Conservation (phyloP, 2,329 filamentous ascomycete species). For the Aspergillus japonicus region DNA sequence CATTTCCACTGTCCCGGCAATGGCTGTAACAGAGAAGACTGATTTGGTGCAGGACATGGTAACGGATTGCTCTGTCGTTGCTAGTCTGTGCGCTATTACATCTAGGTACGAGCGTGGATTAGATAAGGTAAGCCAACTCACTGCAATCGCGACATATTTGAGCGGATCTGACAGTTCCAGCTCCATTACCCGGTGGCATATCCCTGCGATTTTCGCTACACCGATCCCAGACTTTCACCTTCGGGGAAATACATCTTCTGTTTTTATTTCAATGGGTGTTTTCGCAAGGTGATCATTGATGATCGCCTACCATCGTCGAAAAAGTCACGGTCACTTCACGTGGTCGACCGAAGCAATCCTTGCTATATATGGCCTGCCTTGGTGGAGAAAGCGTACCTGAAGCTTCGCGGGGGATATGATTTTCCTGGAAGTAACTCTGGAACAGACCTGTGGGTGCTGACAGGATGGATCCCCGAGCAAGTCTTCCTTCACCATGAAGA, state of each 20-base stretch:
- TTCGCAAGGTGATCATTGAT: constrained; percentile 82
- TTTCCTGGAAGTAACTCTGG: constrained; percentile 97
- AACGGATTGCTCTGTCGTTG: constrained; percentile 95
- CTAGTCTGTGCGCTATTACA: constrained; percentile 82
- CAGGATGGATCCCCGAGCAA: constrained; percentile 96
- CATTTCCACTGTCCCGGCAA: constrained; percentile 45
- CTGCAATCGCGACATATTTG: neutral
- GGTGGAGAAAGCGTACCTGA: constrained; percentile 93
- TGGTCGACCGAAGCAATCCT: constrained; percentile 80
- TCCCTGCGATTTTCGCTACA: constrained; percentile 64
- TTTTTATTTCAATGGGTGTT: constrained; percentile 95
- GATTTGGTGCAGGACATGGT: constrained; percentile 95
- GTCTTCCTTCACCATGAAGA: constrained; percentile 87
- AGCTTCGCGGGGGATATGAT: constrained; percentile 92
- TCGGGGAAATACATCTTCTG: constrained; percentile 89
- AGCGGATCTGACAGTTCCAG: constrained; percentile 40
- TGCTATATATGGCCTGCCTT: constrained; percentile 86
- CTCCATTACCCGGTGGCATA: constrained; percentile 71
- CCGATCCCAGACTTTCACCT: constrained; percentile 62
- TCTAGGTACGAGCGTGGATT: constrained; percentile 68
- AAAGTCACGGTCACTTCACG: constrained; percentile 74
- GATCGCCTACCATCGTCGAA: constrained; percentile 78
- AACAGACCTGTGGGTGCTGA: constrained; percentile 88
- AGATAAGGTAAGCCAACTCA: constrained; percentile 56
- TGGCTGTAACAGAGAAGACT: constrained; percentile 59